Base-by-base conservation (phyloP, 202 grass and related monocot species). In the Elaeis oleifera region DNA sequence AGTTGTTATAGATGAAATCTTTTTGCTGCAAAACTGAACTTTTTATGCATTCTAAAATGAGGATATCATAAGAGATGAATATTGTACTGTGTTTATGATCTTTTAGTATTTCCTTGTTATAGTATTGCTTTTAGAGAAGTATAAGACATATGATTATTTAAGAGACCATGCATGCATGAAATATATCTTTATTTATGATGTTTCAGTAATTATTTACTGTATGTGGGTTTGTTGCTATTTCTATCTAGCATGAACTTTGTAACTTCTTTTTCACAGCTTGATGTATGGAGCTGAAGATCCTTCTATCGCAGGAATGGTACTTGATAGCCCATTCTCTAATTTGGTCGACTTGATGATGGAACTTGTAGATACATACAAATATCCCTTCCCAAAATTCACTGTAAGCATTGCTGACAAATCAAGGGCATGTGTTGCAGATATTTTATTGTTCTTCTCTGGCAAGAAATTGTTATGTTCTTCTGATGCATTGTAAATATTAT, bases 211-310 rank as follows among this genome's bases (percentile, higher is more conserved):
- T 44, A 13, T 44, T 44, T 44, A 13, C 36, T 44, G 36, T 44
- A 13, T 44, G 36, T 44, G 36, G 36, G 9, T 44, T 44, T 44
- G 58, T 65, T 28, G 59, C 58, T 65, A 50, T 7, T 54, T 17
- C 23, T 31, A 72, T 68, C 49, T 53, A 65, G 16, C 55, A 54
- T 58, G 32, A 69, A 16, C n/a, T 68, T 29, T 54, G 21, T 20
- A 53, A 4, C 14, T 52, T 81, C 39, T 64, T 49, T 64, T 72
- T 54, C 25, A 36, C 78, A 99, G 94, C 77, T 76, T 97, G 66
- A 97, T 97, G 94, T 97, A 97, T 68, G 94, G 85, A 80, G 88
- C 85, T 23, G 94, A 99, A 81, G 94, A 99, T 84, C 94, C 94
- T 73, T 99, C 94, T 54, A 97, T 97, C 89, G 92, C 92, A 22